These are phyloP conservation scores for Pythium plurisporium DNA, from an alignment of 352 stramenopile genomes.

Conservation along the genomic window DNA sequence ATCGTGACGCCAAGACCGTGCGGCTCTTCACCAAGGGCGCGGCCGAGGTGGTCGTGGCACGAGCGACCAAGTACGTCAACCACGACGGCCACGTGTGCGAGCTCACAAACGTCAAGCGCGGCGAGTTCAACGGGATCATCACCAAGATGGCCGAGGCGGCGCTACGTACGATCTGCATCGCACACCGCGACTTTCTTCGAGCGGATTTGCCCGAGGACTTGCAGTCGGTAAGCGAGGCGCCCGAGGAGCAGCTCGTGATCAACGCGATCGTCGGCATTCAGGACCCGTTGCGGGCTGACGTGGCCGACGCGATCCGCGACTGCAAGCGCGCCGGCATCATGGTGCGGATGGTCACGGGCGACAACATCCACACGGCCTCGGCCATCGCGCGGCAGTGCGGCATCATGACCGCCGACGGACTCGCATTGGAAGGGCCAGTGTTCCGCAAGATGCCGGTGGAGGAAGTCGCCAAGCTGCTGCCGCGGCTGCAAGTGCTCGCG, in stretches of 20 bases:
- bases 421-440: slow-evolving; percentile 89
- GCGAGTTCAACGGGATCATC: slow-evolving; percentile 73
- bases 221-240: slow-evolving; percentile 42
- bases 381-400: slow-evolving; percentile 96
- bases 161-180: slow-evolving; percentile 86
- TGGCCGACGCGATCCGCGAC: slow-evolving; percentile 90
- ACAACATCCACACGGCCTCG: slow-evolving; percentile 97
- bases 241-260: slow-evolving; percentile 76
- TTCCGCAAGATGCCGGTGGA: slow-evolving; percentile 86
- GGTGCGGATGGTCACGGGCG: slow-evolving; percentile 99
- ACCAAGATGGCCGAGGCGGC: slow-evolving; percentile 77
- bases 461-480: slow-evolving; percentile 58
- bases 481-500: slow-evolving; percentile 86
- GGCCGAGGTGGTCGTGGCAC: slow-evolving; percentile 61
- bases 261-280: slow-evolving; percentile 94
- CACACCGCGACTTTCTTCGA: slow-evolving; percentile 66
- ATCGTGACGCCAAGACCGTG: slow-evolving; percentile 26
- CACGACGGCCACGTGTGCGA: slow-evolving; percentile 39
- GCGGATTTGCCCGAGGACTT: slow-evolving; percentile 56
- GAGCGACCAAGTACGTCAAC: slow-evolving; percentile 68
- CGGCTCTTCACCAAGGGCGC: slow-evolving; percentile 74
- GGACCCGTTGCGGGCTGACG: slow-evolving; percentile 93
- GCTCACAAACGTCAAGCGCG: slow-evolving; percentile 48
- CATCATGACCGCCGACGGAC: slow-evolving; percentile 90
- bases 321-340: slow-evolving; percentile 97